Base-by-base conservation (phyloP, 306 rosid species). In the Abrus pulchellus region DNA sequence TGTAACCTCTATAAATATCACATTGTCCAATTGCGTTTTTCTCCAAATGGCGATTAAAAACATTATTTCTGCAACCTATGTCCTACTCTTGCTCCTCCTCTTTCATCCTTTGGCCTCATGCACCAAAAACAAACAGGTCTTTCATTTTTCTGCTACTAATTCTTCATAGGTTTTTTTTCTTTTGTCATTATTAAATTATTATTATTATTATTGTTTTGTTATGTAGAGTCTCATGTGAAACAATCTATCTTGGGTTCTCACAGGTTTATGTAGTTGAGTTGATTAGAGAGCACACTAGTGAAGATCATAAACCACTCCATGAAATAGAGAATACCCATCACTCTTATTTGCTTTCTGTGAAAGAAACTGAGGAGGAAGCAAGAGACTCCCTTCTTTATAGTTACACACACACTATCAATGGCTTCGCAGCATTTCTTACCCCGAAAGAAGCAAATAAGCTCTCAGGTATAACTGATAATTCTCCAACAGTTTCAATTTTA, bases 401-500 rank as follows among this genome's bases (percentile, higher is more conserved):
- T 55, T 95, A 95, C 88, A 95, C 90, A 62, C 93, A 87, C 81
- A 83, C 79, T 75, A 78, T 95, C 87, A 95, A 95, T 85, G 99
- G 96, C 88, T 95, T 95, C 68, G 97, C 99, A 7, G 98, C 99
- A 3, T 32, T 92, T n/a, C 99, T 95, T 78, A 81, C 88, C 10
- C 82, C 85, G 3, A 67, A 88, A 32, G 90, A 95, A 88, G 98
- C 97, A 74, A 57, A 90, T 27, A 82, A 77, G 38, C 75, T 95
- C 45, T 90, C 93, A 2, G 97, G 97, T 94, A 85, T 81, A 28
- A 38, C 7, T 13, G 11, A 14, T 30, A n/a, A 75, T 27, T 56
- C 68, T 74, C 29, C 49, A 41, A 53, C 9, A 0, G 2, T 32
- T 70, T 54, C 3, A 0, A 0, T 71, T 10, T 11, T 52, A 52